Percentiles rank a stretch among this genome's conserved stretches.
These are phyloP conservation scores for Tinospora cordifolia DNA, from an alignment of 164 flowering plant genomes.

Conservation along the genomic window DNA sequence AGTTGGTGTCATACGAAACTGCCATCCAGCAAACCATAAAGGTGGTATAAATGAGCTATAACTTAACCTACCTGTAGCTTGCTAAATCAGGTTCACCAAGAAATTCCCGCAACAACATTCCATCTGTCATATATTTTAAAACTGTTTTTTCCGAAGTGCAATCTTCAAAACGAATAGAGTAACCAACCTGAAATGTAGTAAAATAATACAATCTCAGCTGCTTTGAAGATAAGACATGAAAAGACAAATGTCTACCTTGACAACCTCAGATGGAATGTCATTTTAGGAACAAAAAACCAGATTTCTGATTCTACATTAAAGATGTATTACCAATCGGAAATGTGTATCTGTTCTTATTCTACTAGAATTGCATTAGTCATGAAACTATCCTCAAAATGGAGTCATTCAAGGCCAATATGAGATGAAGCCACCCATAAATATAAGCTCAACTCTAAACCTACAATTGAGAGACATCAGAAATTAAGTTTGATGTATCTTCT, in stretches of 20 bases:
- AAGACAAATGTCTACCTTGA: not conserved
- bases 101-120: conserved; percentile 89
- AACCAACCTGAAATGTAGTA: conserved; percentile 63
- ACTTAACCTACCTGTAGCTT: conserved; percentile 59
- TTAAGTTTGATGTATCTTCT: no score
- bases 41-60: not conserved
- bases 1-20: not conserved
- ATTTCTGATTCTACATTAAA: no score
- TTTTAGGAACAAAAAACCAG: no score
- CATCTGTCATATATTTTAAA: conserved; percentile 96
- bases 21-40: not conserved
- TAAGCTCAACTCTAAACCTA: not conserved
- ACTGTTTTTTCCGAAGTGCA: conserved; percentile 93
- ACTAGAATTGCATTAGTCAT: not conserved
- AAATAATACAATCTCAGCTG: conserved; percentile 1
- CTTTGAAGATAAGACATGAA: not conserved
- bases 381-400: not conserved
- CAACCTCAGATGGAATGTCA: no score
- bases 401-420: not conserved
- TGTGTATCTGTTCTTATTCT: not conserved
- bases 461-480: not conserved
- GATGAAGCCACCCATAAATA: not conserved
- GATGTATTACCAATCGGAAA: not conserved
- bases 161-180: conserved; percentile 96
- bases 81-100: conserved; percentile 95